These are phyloP conservation scores for Salix arbutifolia DNA, from an alignment of 345 rosid genomes.

Conservation along the genomic window DNA sequence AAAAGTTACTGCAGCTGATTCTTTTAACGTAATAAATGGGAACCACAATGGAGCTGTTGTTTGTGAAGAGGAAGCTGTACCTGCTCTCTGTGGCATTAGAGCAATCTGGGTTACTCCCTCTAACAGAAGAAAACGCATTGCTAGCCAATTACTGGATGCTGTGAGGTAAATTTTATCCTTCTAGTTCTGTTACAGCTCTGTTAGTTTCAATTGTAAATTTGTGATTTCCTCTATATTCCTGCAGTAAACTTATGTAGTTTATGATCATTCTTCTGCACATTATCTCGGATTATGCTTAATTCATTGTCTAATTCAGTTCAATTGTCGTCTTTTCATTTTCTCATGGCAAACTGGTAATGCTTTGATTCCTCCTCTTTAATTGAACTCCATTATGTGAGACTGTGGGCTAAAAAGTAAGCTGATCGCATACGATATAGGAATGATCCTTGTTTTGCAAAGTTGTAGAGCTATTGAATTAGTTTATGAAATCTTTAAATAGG, in stretches of 20 bases:
- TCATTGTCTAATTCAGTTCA: not conserved
- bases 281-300: not conserved
- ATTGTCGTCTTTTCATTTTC: no score
- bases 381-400: no score
- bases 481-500: not conserved
- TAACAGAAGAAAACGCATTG: slow-evolving; percentile 73
- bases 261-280: not conserved
- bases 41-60: slow-evolving; percentile 40
- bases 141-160: slow-evolving; percentile 64
- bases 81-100: slow-evolving; percentile 71
- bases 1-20: slow-evolving; percentile 23
- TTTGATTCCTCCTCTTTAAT: no score
- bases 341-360: no score
- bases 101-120: slow-evolving; percentile 87
- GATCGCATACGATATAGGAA: no score
- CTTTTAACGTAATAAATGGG: slow-evolving; percentile 19
- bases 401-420: no score
- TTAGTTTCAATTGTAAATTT: not conserved
- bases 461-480: no score
- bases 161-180: slow-evolving; percentile 43
- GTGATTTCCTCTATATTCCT: not conserved
- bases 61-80: slow-evolving; percentile 52
- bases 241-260: not conserved
- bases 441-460: no score
- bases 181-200: not conserved